Base-by-base conservation (phyloP, 768 basidiomycete genomes). In the Agaricus subrufescens region DNA sequence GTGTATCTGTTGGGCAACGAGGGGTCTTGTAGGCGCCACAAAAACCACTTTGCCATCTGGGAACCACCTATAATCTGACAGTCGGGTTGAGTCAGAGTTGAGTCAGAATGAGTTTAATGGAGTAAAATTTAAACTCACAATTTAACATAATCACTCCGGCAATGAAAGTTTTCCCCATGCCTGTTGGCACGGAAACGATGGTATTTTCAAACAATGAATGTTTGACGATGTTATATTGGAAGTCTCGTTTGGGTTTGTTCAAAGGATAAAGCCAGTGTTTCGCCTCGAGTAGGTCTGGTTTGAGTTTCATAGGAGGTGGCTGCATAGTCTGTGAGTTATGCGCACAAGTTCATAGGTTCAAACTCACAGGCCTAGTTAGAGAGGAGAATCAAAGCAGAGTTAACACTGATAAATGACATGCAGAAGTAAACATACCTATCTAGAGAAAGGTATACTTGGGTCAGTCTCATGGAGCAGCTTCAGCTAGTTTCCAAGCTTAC, bases 91-190 rank as follows among this genome's bases (percentile, higher is more conserved):
- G n/a, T 7, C 7, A 11, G 34, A 8, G 34, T 23, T 59, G 46
- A 23, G 30, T 62, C 46, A 59, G 30, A 40, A 54, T 44, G 23
- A 39, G 44, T 47, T 38, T 29, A 56, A 25, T 15, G 39, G 23
- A 52, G 26, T 48, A 29, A 43, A 15, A 46, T 10, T 1, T 23
- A 30, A 6, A 65, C 70, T 42, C 63, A 93, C 93, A 96, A 65
- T 95, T 96, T 29, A 95, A 73, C 96, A 99, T 98, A 23, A 99
- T 82, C 2, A 92, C 93, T 1, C 96, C 94, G 3, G 97, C 97
- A 58, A 99, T 89, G 64, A 99, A 98, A 0, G 97, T 99, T 73
- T 99, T 99, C 14, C 97, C 97, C 11, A 98, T 74, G 45, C 97
- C 97, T 0, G 97, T 99, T 1, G 97, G 97, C 12, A 99, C 73